These are phyloP conservation scores for Lignosus rhinocerotis DNA, from an alignment of 1,284 basidiomycete genomes.

Conservation along the genomic window DNA sequence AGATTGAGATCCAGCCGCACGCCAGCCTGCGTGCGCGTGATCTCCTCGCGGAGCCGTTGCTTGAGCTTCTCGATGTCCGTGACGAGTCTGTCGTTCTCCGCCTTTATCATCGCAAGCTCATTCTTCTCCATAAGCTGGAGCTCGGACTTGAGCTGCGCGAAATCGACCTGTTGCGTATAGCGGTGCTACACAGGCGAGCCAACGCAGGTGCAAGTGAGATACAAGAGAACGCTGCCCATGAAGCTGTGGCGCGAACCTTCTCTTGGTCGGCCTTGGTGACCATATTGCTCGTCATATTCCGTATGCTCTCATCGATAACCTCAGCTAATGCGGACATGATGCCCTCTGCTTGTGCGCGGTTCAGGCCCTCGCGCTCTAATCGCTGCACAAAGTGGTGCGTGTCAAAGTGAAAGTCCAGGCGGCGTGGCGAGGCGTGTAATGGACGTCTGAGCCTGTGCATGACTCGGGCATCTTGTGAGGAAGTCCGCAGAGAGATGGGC, in stretches of 20 bases:
- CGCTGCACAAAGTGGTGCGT: slow-evolving; percentile 93
- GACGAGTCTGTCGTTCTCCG: slow-evolving; percentile 91
- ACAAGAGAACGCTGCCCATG: neutral
- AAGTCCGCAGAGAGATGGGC: no score
- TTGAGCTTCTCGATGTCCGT: slow-evolving; percentile 96
- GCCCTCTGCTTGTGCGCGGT: slow-evolving; percentile 88
- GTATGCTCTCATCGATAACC: slow-evolving; percentile 92
- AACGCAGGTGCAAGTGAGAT: neutral
- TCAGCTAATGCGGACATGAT: slow-evolving; percentile 95
- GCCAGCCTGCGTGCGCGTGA: slow-evolving; percentile 90
- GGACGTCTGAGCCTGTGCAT: neutral
- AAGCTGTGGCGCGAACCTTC: slow-evolving; percentile 57
- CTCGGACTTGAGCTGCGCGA: slow-evolving; percentile 95
- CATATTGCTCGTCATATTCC: slow-evolving; percentile 92
- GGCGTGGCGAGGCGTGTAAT: slow-evolving; percentile 16
- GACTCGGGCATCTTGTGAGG: neutral
- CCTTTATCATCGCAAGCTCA: slow-evolving; percentile 93
- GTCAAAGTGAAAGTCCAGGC: slow-evolving; percentile 80
- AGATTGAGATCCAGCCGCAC: slow-evolving; percentile 95
- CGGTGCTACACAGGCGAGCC: slow-evolving; percentile 61
- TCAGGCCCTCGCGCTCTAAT: slow-evolving; percentile 84
- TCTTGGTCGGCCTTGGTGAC: slow-evolving; percentile 94
- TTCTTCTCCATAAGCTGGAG: slow-evolving; percentile 97
- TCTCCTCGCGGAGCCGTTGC: slow-evolving; percentile 89
- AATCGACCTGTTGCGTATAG: slow-evolving; percentile 97